A percentile compares a stretch with the other conserved stretches of the same genome.
Conservation (phyloP, 495 filamentous ascomycete genomes). For the Penicillium diatomitis region DNA sequence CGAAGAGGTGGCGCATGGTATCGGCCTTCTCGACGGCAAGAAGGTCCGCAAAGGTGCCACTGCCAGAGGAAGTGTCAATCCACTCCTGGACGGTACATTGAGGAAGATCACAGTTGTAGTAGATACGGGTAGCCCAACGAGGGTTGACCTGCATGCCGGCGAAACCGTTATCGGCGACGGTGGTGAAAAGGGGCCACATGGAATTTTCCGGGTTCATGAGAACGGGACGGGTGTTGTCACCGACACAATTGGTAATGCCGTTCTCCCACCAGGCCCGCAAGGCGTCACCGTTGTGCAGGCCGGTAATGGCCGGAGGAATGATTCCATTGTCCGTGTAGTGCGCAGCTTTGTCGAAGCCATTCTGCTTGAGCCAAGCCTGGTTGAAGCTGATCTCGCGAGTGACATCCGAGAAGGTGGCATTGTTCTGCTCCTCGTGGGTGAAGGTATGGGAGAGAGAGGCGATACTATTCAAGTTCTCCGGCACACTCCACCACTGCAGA, state of each 20-base stretch:
- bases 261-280: conserved; percentile 50
- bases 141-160: conserved; percentile 50
- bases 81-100: conserved; percentile 50
- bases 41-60: conserved; percentile 40
- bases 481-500: conserved; percentile 39
- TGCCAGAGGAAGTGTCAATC: conserved; percentile 48
- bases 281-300: conserved; percentile 56
- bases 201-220: conserved; percentile 39
- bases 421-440: conserved; percentile 50
- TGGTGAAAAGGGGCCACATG: conserved; percentile 50
- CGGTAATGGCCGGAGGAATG: conserved; percentile 56
- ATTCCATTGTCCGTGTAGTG: conserved; percentile 44
- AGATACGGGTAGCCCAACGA: conserved; percentile 55
- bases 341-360: conserved; percentile 32
- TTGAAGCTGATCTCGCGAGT: conserved; percentile 52
- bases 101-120: conserved; percentile 53
- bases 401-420: conserved; percentile 51
- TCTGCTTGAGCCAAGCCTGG: conserved; percentile 45
- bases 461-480: conserved; percentile 42
- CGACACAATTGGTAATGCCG: conserved; percentile 50
- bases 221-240: conserved; percentile 50
- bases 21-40: conserved; percentile 40
- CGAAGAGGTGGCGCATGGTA: conserved; percentile 47
- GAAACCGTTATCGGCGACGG: conserved; percentile 41
- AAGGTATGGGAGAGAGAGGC: conserved; percentile 54